These are phyloP conservation scores for Ogataea chonburiensis DNA, from an alignment of 805 yeast species.

Conservation along the genomic window DNA sequence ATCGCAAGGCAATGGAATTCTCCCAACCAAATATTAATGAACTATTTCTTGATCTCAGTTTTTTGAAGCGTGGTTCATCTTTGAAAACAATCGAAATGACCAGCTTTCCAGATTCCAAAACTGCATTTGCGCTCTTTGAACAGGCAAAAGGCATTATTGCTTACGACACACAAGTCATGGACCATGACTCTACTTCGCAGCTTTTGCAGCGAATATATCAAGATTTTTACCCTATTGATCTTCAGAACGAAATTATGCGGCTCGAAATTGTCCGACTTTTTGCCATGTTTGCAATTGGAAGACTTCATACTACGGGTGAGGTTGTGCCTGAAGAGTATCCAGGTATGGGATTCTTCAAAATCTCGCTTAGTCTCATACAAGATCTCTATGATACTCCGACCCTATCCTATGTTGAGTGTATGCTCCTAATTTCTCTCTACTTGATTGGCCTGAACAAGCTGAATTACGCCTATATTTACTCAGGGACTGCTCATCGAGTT, in stretches of 20 bases:
- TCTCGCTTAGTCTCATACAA: constrained; percentile 1
- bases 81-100: not conserved
- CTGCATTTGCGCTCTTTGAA: constrained; percentile 4
- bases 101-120: constrained; percentile 2
- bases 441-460: constrained; percentile 6
- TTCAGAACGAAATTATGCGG: not conserved
- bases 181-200: constrained; percentile 4
- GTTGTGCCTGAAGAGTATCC: constrained; percentile 10
- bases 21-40: constrained; percentile 9
- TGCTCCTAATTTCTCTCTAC: constrained; percentile 5
- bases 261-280: constrained; percentile 4
- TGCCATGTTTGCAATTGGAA: constrained; percentile 9
- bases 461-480: constrained; percentile 7
- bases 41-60: constrained; percentile 7
- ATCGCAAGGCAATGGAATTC: not conserved
- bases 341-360: constrained; percentile 4
- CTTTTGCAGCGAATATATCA: constrained; percentile 3
- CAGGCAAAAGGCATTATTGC: constrained; percentile 6
- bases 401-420: constrained; percentile 5
- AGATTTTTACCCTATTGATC: not conserved
- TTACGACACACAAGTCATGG: constrained; percentile 11
- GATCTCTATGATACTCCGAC: constrained; percentile 7
- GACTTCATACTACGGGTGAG: constrained; percentile 10
- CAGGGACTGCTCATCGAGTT: constrained; percentile 4
- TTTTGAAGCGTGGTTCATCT: constrained; percentile 2